A percentile compares a stretch with the other conserved stretches of the same genome.
Evolutionary conservation across 169 alveolate genomes (phyloP).

Genomic region (Eimeria sp.): DNA sequence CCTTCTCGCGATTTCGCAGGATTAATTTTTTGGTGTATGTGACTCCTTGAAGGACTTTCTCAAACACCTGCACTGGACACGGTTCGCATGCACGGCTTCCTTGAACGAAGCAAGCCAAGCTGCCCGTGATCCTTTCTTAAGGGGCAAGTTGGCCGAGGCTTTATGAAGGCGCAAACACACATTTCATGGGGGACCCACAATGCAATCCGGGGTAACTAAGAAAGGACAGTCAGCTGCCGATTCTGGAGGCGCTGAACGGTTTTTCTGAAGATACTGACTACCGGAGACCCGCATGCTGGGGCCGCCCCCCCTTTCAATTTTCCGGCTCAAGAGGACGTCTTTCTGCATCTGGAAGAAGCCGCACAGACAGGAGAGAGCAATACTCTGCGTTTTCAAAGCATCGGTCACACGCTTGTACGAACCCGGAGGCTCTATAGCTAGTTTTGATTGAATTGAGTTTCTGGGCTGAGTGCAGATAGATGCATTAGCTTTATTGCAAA

Average conservation of each 20-base stretch:
- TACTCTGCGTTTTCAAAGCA: background rate
- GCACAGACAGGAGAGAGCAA: background rate
- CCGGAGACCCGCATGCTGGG: background rate
- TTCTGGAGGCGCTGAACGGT: background rate
- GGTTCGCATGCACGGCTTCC: background rate
- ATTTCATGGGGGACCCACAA: conserved; percentile 22
- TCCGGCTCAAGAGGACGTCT: background rate
- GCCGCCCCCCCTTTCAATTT: background rate
- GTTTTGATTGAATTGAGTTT: background rate
- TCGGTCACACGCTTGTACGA: no score
- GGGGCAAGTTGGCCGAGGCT: background rate
- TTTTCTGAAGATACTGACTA: background rate
- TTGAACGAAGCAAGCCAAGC: background rate
- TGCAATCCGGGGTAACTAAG: conserved; percentile 49
- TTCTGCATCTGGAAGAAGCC: conserved; percentile 18
- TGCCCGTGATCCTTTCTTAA: background rate
- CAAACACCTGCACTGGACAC: conserved; percentile 54
- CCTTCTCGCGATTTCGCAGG: conserved; percentile 31
- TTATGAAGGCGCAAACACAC: background rate
- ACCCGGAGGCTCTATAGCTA: no score
- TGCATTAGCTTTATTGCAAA: background rate
- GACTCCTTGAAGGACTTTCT: conserved; percentile 47
- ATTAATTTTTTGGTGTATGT: conserved; percentile 15
- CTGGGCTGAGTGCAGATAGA: background rate
- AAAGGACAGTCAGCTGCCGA: conserved; percentile 14